These are phyloP conservation scores for Trichothecium roseum DNA, from an alignment of 2,329 filamentous ascomycete genomes.

Conservation along the genomic window DNA sequence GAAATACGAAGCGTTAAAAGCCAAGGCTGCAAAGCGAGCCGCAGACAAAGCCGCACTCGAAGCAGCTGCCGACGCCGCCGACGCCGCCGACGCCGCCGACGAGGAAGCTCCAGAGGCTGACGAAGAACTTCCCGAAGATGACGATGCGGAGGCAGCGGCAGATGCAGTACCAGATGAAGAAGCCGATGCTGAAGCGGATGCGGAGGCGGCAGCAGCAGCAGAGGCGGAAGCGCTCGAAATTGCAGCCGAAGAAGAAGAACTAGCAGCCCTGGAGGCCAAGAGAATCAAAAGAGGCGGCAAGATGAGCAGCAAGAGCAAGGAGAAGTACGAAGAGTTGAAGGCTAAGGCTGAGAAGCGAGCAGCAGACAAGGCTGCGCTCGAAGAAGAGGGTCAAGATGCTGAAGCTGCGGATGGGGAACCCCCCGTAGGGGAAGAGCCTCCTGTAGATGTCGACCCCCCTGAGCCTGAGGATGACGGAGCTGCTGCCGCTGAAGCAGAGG, in stretches of 20 bases:
- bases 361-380: slow-evolving; percentile 8
- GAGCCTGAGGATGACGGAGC: slow-evolving; percentile 17
- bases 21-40: slow-evolving; percentile 8
- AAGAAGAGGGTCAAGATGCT: slow-evolving; percentile 14
- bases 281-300: slow-evolving; percentile 17
- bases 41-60: slow-evolving; percentile 8
- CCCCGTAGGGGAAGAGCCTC: slow-evolving; percentile 21
- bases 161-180: slow-evolving; percentile 9
- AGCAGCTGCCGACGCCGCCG: slow-evolving; percentile 14
- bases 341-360: slow-evolving; percentile 9
- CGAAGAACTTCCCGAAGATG: slow-evolving; percentile 10
- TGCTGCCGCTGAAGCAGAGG: slow-evolving; percentile 14
- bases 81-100: slow-evolving; percentile 11
- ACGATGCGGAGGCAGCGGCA: slow-evolving; percentile 15
- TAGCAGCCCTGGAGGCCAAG: slow-evolving; percentile 16
- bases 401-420: slow-evolving; percentile 7
- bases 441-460: slow-evolving; percentile 9
- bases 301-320: slow-evolving; percentile 11
- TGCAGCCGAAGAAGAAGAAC: slow-evolving; percentile 11
- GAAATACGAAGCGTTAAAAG: slow-evolving; percentile 14
- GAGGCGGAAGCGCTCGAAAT: slow-evolving; percentile 15
- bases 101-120: slow-evolving; percentile 12
- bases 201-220: slow-evolving; percentile 17
- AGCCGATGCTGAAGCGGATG: slow-evolving; percentile 9
- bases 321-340: slow-evolving; percentile 15